These are phyloP conservation scores for Betula pendula DNA, from an alignment of 306 rosid species.

Conservation along the genomic window DNA sequence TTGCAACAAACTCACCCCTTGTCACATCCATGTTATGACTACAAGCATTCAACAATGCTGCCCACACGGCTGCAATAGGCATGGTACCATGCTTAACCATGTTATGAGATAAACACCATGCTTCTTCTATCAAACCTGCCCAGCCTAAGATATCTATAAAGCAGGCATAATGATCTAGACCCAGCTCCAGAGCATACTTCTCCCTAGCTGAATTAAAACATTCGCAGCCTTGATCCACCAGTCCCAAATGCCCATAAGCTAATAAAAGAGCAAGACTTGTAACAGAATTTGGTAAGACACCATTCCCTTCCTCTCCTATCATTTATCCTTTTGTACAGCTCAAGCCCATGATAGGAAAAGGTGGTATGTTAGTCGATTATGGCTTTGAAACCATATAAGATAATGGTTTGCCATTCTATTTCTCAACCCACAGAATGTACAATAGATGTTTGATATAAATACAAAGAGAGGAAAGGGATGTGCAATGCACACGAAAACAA, in stretches of 20 bases:
- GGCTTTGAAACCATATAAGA: no score
- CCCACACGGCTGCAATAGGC: conserved; percentile 44
- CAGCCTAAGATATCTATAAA: conserved; percentile 58
- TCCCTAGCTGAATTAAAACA: conserved; percentile 43
- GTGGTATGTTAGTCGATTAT: no score
- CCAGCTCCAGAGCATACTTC: conserved; percentile 49
- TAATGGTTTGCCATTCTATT: no score
- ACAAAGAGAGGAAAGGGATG: no score
- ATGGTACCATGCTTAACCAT: conserved; percentile 37
- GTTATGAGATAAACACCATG: conserved; percentile 39
- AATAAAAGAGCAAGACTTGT: conserved; percentile 53
- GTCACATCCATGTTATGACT: no score
- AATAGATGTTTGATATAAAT: no score
- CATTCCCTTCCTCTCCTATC: conserved; percentile 34
- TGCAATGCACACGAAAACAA: no score
- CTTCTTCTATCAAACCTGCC: conserved; percentile 57
- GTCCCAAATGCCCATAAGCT: conserved; percentile 44
- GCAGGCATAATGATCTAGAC: conserved; percentile 58
- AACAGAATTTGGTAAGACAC: conserved; percentile 53
- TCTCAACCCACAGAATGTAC: no score
- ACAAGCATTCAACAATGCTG: no score
- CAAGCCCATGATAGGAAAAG: conserved; percentile 37
- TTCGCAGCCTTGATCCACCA: conserved; percentile 59
- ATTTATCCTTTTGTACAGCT: conserved; percentile 42
- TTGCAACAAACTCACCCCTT: no score